Base-by-base conservation (phyloP, 2,329 filamentous ascomycete genomes). In the Colletotrichum nymphaeae region DNA sequence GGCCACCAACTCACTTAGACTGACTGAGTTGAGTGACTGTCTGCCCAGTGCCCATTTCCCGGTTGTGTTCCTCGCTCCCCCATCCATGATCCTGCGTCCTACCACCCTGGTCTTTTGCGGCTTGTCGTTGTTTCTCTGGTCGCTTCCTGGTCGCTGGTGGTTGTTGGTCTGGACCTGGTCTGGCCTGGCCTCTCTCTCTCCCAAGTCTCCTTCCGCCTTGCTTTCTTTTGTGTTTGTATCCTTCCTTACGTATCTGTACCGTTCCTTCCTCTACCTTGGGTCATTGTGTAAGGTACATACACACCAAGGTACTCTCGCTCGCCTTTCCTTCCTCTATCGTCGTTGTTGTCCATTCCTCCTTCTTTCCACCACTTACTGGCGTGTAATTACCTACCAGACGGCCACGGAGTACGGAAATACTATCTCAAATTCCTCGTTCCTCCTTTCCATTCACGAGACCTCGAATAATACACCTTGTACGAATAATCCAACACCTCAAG, bases 31-130 rank as follows among this genome's bases (percentile, higher is more conserved):
- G 16, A 19, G 37, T 42, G 37, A 42, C 37, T 42, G 37, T 42
- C 49, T 64, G 59, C 67, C 67, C 67, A 69, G 56, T 64, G 59
- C 67, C 67, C 67, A 69, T 63, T 64, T 64, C 67, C 67, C 28
- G 67, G 63, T 65, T 52, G 30, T 46, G 32, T 52, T 64, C 59
- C 67, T 69, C 59, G 60, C 60, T 64, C 26, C 49, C 58, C 32
- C 32, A 35, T 35, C 32, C 32, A 35, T 35, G 32, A 26, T 53
- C 52, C 28, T 58, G 49, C 42, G n/a, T 22, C 7, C 14, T 46
- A 28, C 57, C 22, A 30, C 22, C 30, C 66, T 63, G 49, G 46
- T 30, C 46, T 49, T 53, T 35, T 19, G 37, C 37, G 37, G 37
- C 37, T 19, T 42, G 37, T 19, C 42, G 42, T 49, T 19, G 42